Percentiles rank a stretch among this genome's conserved stretches.
phyloP scores from a whole-genome alignment of 1,284 basidiomycete genomes.

The Coniferiporia weirii region DNA sequence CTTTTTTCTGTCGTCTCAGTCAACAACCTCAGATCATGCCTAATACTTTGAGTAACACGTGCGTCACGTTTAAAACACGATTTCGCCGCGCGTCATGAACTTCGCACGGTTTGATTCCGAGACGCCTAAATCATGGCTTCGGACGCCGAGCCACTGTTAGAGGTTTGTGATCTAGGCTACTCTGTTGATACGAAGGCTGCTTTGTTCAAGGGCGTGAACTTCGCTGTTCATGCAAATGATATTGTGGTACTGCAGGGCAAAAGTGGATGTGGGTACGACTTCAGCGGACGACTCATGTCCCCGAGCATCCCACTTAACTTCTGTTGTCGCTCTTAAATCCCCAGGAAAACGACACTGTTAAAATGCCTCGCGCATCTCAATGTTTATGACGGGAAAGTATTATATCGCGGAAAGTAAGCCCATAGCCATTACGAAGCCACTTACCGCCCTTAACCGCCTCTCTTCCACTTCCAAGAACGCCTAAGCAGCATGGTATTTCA shows the following conservation, averaged over 20 bases:
- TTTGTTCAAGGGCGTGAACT: conserved; percentile 53
- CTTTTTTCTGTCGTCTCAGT: not conserved
- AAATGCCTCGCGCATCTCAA: conserved; percentile 80
- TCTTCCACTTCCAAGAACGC: conserved; percentile 34
- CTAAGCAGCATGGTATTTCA: conserved; percentile 47
- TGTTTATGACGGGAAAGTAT: conserved; percentile 61
- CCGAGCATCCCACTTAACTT: not conserved
- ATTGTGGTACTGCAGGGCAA: conserved; percentile 69
- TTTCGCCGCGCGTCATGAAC: not conserved
- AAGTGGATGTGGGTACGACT: conserved; percentile 59
- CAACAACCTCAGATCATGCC: conserved; percentile 2
- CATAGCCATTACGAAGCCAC: conserved; percentile 12
- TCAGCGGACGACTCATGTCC: not conserved
- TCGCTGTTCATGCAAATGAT: conserved; percentile 64
- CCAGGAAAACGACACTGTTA: conserved; percentile 72
- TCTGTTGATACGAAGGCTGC: conserved; percentile 36
- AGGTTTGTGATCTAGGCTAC: conserved; percentile 40
- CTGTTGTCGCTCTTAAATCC: conserved; percentile 1
- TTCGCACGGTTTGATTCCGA: not conserved
- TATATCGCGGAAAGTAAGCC: conserved; percentile 61
- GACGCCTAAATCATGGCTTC: not conserved
- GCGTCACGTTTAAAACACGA: not conserved
- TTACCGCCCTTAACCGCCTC: not conserved
- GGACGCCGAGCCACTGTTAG: conserved; percentile 31
- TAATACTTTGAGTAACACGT: not conserved